Evolutionary conservation across 768 basidiomycete genomes (phyloP).

Genomic region (Tulasnella sp.): DNA sequence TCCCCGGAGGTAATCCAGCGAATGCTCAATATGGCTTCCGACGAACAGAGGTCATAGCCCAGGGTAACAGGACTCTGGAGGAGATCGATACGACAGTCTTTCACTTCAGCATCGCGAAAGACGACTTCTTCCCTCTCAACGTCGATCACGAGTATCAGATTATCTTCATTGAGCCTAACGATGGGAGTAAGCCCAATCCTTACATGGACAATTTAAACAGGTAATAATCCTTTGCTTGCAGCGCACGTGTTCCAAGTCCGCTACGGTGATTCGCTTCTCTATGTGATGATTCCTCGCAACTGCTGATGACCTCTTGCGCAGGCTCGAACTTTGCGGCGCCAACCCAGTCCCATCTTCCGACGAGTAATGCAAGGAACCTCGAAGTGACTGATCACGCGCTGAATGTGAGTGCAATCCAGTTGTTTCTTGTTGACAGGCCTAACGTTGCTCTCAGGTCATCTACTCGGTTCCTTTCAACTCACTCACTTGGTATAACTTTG

Average conservation of each 20-base stretch:
- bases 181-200: conserved; percentile 29
- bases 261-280: conserved; percentile 34
- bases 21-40: conserved; percentile 19
- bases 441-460: conserved; percentile 13
- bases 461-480: conserved; percentile 18
- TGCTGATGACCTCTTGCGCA: conserved; percentile 19
- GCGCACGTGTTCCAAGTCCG: conserved; percentile 50
- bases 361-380: conserved; percentile 37
- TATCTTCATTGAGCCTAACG: conserved; percentile 51
- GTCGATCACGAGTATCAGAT: conserved; percentile 20
- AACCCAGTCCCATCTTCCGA: conserved; percentile 33
- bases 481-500: conserved; percentile 20
- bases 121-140: conserved; percentile 15
- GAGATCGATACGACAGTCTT: conserved; percentile 19
- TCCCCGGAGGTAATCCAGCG: conserved; percentile 20
- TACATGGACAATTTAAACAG: neutral
- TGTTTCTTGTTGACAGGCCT: neutral
- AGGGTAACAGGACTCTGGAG: conserved; percentile 28
- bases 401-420: conserved; percentile 1
- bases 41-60: conserved; percentile 43
- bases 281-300: neutral
- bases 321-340: conserved; percentile 50
- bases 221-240: neutral
- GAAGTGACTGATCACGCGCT: conserved; percentile 44
- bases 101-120: conserved; percentile 18